These are phyloP conservation scores for Yamadazyma siamensis DNA, from an alignment of 1,139 yeast species.

Conservation along the genomic window DNA sequence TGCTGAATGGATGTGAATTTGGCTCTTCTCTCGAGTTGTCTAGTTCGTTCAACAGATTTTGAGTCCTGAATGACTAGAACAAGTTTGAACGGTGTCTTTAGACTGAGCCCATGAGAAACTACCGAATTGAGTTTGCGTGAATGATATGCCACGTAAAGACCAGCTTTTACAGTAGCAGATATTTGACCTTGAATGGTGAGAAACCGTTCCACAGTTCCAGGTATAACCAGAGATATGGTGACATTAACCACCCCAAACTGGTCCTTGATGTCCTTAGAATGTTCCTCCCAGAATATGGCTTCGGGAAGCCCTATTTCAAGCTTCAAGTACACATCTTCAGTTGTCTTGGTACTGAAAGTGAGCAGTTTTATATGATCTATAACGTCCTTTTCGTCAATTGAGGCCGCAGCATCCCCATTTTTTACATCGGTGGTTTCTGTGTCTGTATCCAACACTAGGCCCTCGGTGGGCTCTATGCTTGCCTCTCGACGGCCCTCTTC, in stretches of 20 bases:
- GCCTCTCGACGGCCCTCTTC: too few species aligned
- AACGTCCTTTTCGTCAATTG: too few species aligned
- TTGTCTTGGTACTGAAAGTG: conserved; percentile 4
- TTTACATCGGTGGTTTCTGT: too few species aligned
- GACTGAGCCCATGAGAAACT: conserved; percentile 19
- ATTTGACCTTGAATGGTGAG: conserved; percentile 25
- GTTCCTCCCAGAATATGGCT: conserved; percentile 20
- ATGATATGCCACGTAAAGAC: conserved; percentile 21
- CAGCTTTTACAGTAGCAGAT: conserved; percentile 20
- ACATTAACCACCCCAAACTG: conserved; percentile 11
- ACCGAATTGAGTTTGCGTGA: conserved; percentile 24
- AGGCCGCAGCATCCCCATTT: neutral
- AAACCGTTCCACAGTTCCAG: conserved; percentile 29
- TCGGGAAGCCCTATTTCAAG: conserved; percentile 26
- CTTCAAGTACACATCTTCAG: conserved; percentile 13
- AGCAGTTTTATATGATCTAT: conserved; percentile 5
- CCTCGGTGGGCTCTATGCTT: too few species aligned
- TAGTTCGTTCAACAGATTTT: conserved; percentile 8
- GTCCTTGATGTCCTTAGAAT: conserved; percentile 9
- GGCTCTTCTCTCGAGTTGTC: conserved; percentile 12
- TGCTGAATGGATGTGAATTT: conserved; percentile 20
- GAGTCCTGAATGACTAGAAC: conserved; percentile 10
- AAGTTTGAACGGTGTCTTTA: conserved; percentile 28
- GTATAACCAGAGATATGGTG: conserved; percentile 16
- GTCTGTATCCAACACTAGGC: too few species aligned